Evolutionary conservation across 192 early-diverging fungal genomes (phyloP), one percentile per base, ranked within the genome.

Genomic region (Geosiphon pyriformis): DNA sequence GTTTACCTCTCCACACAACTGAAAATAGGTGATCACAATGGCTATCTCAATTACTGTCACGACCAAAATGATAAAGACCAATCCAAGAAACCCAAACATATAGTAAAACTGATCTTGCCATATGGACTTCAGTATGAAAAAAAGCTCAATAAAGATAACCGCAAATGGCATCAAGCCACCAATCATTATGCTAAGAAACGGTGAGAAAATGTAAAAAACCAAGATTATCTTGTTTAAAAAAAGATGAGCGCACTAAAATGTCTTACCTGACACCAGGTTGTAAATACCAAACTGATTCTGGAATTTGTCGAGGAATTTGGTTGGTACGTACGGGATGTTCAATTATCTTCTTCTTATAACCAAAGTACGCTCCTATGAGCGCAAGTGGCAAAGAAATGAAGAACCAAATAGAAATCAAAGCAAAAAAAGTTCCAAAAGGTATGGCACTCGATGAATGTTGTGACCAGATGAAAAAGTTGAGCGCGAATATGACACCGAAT

Each of bases 231-330:
- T 27, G 66, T 4, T 6, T 46, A 37, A 18, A 35, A 34, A 46
- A 10, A 8, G 4, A 11, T 37, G 29, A 12, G 11, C 33, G 6
- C 15, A 10, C 6, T 10, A 42, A 10, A 42, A 42, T 22, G 0
- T 11, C 61, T 70, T 72, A 76, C 74, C 52, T 54, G 20, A 54
- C 52, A 12, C 59, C 22, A 47, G 80, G 73, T 7, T 72, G 69
- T 49, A 94, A 77, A 68, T 94, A 96, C 61, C 76, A 78, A 17
- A 87, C 76, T 72, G 88, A 88, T 27, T 88, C 82, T 0, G 96
- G 96, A 27, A 96, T 90, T 48, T 92, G 89, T 6, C 96, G 83
- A 37, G 96, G 94, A 53, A 96, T 96, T 33, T 92, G 90, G 72
- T 92, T 93, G 1, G 94, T 92, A 18, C 92, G 83, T 32, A 93